Evolutionary conservation across 228 moss, liverwort and hornwort species (phyloP).

Genomic region (Sphagnum fallax): DNA sequence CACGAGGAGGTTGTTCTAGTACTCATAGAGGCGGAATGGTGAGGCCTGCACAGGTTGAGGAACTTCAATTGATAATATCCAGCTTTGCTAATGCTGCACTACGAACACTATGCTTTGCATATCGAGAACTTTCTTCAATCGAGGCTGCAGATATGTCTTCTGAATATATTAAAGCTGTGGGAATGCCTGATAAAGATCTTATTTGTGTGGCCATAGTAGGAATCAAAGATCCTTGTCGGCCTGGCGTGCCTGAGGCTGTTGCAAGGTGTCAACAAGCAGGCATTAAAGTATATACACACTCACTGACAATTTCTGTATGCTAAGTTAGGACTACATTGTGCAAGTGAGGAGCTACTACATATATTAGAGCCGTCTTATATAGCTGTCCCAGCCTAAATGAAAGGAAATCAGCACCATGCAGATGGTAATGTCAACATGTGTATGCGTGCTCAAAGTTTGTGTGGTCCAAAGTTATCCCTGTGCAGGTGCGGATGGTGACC

Average conservation of each 20-base stretch:
- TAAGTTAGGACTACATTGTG: background rate
- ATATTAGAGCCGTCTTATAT: background rate
- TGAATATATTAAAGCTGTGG: slow-evolving; percentile 46
- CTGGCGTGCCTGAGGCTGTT: slow-evolving; percentile 94
- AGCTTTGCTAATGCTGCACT: slow-evolving; percentile 93
- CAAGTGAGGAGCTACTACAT: background rate
- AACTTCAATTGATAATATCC: slow-evolving; percentile 74
- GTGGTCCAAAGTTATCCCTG: background rate
- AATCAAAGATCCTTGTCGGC: slow-evolving; percentile 93
- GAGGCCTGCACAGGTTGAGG: slow-evolving; percentile 55
- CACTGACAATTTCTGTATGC: background rate
- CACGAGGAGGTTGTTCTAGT: too few relatives aligned
- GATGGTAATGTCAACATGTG: background rate
- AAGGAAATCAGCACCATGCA: background rate
- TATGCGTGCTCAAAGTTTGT: background rate
- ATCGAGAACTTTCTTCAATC: slow-evolving; percentile 46
- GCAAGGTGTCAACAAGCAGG: slow-evolving; percentile 78
- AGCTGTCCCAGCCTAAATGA: background rate
- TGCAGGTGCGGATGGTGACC: slow-evolving; percentile 88
- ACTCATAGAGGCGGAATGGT: too few relatives aligned
- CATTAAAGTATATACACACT: slow-evolving; percentile 47
- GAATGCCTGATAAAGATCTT: slow-evolving; percentile 62
- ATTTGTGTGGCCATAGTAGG: slow-evolving; percentile 77
- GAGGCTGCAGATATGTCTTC: slow-evolving; percentile 41
- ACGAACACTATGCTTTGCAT: slow-evolving; percentile 86